Evolutionary conservation across 2,329 filamentous ascomycete species (phyloP), one percentile per base, ranked within the genome.

Genomic region (Nannizziopsis barbatae): DNA sequence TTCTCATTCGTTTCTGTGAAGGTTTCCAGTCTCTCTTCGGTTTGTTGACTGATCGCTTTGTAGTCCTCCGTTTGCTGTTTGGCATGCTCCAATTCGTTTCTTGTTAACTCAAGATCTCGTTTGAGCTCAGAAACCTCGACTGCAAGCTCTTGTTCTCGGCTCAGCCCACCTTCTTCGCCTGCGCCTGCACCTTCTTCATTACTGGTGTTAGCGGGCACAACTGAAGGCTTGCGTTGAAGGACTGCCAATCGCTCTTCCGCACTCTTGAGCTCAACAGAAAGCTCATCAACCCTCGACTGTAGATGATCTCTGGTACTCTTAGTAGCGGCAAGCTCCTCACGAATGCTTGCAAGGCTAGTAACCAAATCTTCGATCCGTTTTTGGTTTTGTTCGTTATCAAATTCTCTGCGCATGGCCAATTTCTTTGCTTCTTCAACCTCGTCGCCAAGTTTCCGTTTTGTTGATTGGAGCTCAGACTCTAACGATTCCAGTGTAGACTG

Each of bases 291-390:
- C 50, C 89, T 79, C 31, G 82, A 79, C 64, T 96, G 89, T 1
- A 98, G 74, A 62, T 95, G 86, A 63, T 96, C 90, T 42, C 84
- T 81, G 41, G 80, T 85, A 1, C 90, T 95, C 72, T 94, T 95
- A 18, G 83, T 80, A 20, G 83, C 81, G 40, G 92, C 80, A 45
- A 94, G 77, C 57, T 95, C 88, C 64, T 96, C 89, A 39, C 90
- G 86, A 44, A 83, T 80, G 52, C 87, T 80, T 56, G 86, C 76
- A 36, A 95, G 72, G 58, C 80, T 90, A 30, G 81, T 74, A 53
- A 90, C 83, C 40, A 98, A 77, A 59, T 96, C 90, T 56, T 98
- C 90, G 52, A 96, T 92, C 45, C 89, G 81, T 65, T 88, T 92
- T 63, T 95, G 87, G 44, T 78, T 81, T 62, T 96, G 87, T 55